A percentile compares a stretch with the other conserved stretches of the same genome.
Evolutionary conservation across 2,329 filamentous ascomycete genomes (phyloP).

Genomic region (Exophiala xenobiotica): DNA sequence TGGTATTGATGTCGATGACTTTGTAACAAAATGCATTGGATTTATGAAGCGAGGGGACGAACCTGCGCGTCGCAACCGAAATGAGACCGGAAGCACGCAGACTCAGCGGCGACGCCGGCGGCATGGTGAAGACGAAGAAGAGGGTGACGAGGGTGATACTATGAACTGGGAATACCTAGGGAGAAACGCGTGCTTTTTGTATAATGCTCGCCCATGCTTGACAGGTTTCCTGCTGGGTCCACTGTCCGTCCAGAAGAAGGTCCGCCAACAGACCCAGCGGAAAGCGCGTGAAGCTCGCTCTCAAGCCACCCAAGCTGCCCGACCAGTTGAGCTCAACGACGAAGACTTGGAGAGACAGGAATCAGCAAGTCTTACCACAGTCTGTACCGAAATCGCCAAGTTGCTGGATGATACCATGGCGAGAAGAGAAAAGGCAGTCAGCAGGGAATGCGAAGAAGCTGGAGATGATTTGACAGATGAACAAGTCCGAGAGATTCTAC

Average conservation of each 20-base stretch:
- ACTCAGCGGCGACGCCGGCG: conserved; percentile 43
- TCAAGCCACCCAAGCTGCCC: conserved; percentile 64
- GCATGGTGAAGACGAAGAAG: conserved; percentile 56
- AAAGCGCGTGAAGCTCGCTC: conserved; percentile 68
- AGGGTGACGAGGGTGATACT: conserved; percentile 67
- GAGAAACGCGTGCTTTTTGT: conserved; percentile 69
- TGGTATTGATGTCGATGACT: conserved; percentile 85
- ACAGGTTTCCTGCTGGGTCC: conserved; percentile 85
- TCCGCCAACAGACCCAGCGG: conserved; percentile 68
- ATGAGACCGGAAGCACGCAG: conserved; percentile 35
- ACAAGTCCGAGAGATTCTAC: conserved; percentile 55
- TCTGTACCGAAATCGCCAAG: conserved; percentile 72
- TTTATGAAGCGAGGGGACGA: conserved; percentile 73
- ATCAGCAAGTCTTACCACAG: conserved; percentile 73
- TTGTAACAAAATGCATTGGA: conserved; percentile 82
- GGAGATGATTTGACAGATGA: conserved; percentile 38
- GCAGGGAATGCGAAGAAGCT: conserved; percentile 31
- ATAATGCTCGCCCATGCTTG: conserved; percentile 71
- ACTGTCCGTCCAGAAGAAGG: conserved; percentile 82
- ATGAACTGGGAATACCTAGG: conserved; percentile 87
- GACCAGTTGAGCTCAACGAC: conserved; percentile 73
- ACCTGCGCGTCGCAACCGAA: conserved; percentile 28
- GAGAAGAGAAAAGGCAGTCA: conserved; percentile 41
- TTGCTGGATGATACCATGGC: conserved; percentile 52
- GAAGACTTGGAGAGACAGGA: conserved; percentile 74